Evolutionary conservation across 139 green algal genomes (phyloP), one percentile per base, ranked within the genome.

Genomic region (Eudorina sp.): DNA sequence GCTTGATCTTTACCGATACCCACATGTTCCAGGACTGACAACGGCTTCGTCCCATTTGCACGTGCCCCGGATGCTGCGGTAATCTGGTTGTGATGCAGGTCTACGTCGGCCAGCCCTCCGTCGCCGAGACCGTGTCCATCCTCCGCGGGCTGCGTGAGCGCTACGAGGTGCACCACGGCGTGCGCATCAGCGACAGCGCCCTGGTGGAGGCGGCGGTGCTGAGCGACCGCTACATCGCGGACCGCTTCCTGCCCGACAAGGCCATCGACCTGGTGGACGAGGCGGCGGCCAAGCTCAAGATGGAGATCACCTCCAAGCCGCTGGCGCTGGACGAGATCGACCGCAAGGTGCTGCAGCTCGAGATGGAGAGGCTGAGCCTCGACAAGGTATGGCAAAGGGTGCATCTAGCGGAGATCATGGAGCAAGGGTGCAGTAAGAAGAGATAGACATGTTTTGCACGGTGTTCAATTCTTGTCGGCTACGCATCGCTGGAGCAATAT

Each of bases 241-340:
- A 93, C 84, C 86, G 91, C 70, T 99, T 99, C 93, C 90, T 92
- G 76, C 84, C 89, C 51, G 89, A 92, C 53, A 92, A 92, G 89
- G 96, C 97, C 6, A 99, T 99, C 85, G 97, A 99, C 91, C 94
- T 99, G 88, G 93, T 99, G 46, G 97, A 99, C 90, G 97, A 99
- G 93, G 94, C 96, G 1, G 98, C 97, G 0, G 98, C 98, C 75
- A 99, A 99, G 91, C 95, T 99, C 11, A 99, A 93, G 88, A 99
- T 99, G 98, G 98, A 99, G 95, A 99, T 99, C 93, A 99, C 98
- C 69, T 95, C 80, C 89, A 99, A 99, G 94, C 98, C 98, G 2
- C 90, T 95, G 88, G 94, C 94, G 27, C 94, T 99, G 76, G 98
- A 99, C 79, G 97, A 99, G 91, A 96, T 99, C 64, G 97, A 99